Percentiles rank a stretch among this genome's conserved stretches.
These are phyloP conservation scores for Coniferiporia sulphurascens DNA, from an alignment of 1,284 basidiomycete genomes.

Conservation along the genomic window DNA sequence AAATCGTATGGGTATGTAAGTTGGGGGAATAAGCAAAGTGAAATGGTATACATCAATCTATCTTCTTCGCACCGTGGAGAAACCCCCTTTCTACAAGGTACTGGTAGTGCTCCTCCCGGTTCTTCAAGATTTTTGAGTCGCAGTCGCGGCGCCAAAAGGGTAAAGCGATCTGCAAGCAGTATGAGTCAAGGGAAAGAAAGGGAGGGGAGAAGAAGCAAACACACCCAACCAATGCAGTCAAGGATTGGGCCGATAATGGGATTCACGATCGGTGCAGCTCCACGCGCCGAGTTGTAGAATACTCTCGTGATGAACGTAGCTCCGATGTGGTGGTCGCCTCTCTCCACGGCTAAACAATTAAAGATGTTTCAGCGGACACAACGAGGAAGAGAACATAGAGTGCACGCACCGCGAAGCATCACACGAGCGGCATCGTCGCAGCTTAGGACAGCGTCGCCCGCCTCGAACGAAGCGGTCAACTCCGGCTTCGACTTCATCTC, in stretches of 20 bases:
- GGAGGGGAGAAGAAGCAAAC: not conserved
- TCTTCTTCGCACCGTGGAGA: slow-evolving; percentile 1
- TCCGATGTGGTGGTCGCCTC: slow-evolving; percentile 74
- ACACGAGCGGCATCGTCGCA: slow-evolving; percentile 63
- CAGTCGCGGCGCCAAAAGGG: slow-evolving; percentile 16
- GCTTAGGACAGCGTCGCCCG: slow-evolving; percentile 61
- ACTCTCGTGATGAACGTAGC: slow-evolving; percentile 65
- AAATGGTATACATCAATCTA: slow-evolving; percentile 1
- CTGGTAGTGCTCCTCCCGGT: slow-evolving; percentile 9
- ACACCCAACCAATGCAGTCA: slow-evolving; percentile 31
- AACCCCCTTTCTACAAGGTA: slow-evolving; percentile 2
- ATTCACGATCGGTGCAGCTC: slow-evolving; percentile 63
- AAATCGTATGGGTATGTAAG: not conserved
- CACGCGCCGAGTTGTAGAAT: slow-evolving; percentile 67
- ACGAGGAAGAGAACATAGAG: not conserved
- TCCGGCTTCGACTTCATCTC: slow-evolving; percentile 83
- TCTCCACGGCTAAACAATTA: slow-evolving; percentile 54
- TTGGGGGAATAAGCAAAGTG: not conserved
- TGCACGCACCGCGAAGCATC: slow-evolving; percentile 56
- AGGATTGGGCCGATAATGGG: slow-evolving; percentile 50
- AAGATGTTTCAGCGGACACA: not conserved
- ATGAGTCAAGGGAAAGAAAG: not conserved
- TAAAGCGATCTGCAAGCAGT: slow-evolving; percentile 10
- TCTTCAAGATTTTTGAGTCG: slow-evolving; percentile 8
- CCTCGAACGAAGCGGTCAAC: slow-evolving; percentile 80